A percentile compares a stretch with the other conserved stretches of the same genome.
Evolutionary conservation across 352 stramenopile genomes (phyloP).

Genomic region (Pythium sp.): DNA sequence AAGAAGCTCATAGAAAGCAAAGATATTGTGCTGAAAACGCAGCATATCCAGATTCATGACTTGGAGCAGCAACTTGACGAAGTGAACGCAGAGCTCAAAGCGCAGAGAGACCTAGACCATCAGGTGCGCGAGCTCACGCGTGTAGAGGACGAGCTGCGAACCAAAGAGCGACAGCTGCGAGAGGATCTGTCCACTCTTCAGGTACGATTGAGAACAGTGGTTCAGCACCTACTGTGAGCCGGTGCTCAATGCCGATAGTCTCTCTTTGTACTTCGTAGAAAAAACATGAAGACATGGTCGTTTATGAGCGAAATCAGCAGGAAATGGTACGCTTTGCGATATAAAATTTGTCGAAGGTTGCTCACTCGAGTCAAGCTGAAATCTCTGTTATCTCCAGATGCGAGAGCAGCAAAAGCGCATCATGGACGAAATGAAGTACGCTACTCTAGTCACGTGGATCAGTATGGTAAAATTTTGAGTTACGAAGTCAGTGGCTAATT

Average conservation of each 20-base stretch:
- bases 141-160: slow-evolving; percentile 25
- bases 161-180: slow-evolving; percentile 29
- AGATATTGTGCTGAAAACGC: slow-evolving; percentile 45
- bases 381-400: slow-evolving; percentile 15
- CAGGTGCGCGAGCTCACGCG: slow-evolving; percentile 42
- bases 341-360: too few species aligned
- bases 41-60: slow-evolving; percentile 54
- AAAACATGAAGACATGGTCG: slow-evolving; percentile 43
- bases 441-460: too few species aligned
- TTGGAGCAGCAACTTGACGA: slow-evolving; percentile 32
- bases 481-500: not conserved
- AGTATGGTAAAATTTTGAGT: too few species aligned
- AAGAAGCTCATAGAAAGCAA: slow-evolving; percentile 55
- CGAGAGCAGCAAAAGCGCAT: slow-evolving; percentile 47
- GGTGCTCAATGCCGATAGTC: not conserved
- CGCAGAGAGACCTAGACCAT: slow-evolving; percentile 32
- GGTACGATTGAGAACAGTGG: slow-evolving; percentile 10
- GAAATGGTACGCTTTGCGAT: slow-evolving; percentile 29
- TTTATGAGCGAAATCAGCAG: slow-evolving; percentile 38
- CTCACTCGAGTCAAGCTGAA: not conserved
- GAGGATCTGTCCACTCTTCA: slow-evolving; percentile 34
- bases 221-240: too few species aligned
- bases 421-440: slow-evolving; percentile 57
- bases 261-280: slow-evolving; percentile 19
- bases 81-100: slow-evolving; percentile 15